Percentiles rank a stretch among this genome's conserved stretches.
phyloP scores from a whole-genome alignment of 148 eudicot species.

The Suaeda aralocaspica region DNA sequence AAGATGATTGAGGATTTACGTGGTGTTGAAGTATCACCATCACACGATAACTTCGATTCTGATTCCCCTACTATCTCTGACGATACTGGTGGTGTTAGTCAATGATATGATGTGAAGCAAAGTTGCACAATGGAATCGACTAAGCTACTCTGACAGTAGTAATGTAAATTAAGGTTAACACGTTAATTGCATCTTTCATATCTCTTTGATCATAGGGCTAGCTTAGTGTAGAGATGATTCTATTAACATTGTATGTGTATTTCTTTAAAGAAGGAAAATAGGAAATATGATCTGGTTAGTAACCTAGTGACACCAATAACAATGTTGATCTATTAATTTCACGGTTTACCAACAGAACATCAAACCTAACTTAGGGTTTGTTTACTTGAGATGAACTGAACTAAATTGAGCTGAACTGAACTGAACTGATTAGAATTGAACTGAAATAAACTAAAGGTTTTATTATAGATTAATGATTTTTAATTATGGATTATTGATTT shows the following conservation, averaged over 20 bases:
- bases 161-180: constrained; percentile 25
- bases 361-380: too few species aligned
- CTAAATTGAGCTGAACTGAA: too few species aligned
- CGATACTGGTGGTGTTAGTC: constrained; percentile 46
- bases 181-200: constrained; percentile 9
- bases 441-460: too few species aligned
- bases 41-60: constrained; percentile 46
- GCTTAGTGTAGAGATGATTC: constrained; percentile 14
- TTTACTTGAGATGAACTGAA: too few species aligned
- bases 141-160: background rate
- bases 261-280: background rate
- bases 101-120: constrained; percentile 22
- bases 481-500: too few species aligned
- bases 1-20: constrained; percentile 78
- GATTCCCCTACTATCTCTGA: constrained; percentile 61
- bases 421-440: too few species aligned
- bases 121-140: background rate
- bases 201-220: background rate
- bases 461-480: too few species aligned
- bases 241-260: constrained; percentile 13
- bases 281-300: background rate
- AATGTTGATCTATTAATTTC: too few species aligned
- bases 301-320: too few species aligned
- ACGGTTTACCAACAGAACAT: too few species aligned
- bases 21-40: constrained; percentile 63